Evolutionary conservation across 768 basidiomycete genomes (phyloP), one percentile per base, ranked within the genome.

Genomic region (Collybia nuda): DNA sequence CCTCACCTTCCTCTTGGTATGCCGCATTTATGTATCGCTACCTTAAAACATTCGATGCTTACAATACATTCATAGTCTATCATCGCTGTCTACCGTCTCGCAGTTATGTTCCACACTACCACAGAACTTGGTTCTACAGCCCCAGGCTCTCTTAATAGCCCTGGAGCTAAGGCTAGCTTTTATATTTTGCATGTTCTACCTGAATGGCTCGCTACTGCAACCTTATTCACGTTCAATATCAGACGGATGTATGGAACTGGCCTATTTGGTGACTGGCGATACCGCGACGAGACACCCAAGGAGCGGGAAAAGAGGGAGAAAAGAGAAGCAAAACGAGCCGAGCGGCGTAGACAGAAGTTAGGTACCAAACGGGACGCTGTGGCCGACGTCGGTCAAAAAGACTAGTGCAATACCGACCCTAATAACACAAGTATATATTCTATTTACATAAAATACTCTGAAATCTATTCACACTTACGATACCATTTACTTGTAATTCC

Each of bases 131-230:
- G 51, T 11, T 63, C 63, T 9, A 51, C 24, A 5, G 62, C 55
- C 9, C 60, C 61, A 19, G 55, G 51, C 28, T 64, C 69, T 2
- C 63, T 55, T 21, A 70, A 69, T 52, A 56, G 61, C 9, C 15
- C 42, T 12, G 32, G 29, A 0, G 64, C 62, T 38, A 71, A 71
- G 51, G 57, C 55, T 2, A 47, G 51, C 7, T 71, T 72, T 49
- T 72, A 72, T 46, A 36, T 66, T 18, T 50, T 71, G 23, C 65
- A 69, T 42, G 55, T 72, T 29, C 48, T 72, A 7, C 69, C 68
- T 1, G 71, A 71, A 44, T 69, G 64, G 63, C 26, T 61, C 35
- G 59, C 59, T 1, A 55, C 51, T 15, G 57, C 53, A n/a, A 26
- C 66, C 18, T 45, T 64, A 19, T 54, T 56, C 29, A 38, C 35